Conservation (phyloP, 768 basidiomycete species). For the Filobasidium wieringae region DNA sequence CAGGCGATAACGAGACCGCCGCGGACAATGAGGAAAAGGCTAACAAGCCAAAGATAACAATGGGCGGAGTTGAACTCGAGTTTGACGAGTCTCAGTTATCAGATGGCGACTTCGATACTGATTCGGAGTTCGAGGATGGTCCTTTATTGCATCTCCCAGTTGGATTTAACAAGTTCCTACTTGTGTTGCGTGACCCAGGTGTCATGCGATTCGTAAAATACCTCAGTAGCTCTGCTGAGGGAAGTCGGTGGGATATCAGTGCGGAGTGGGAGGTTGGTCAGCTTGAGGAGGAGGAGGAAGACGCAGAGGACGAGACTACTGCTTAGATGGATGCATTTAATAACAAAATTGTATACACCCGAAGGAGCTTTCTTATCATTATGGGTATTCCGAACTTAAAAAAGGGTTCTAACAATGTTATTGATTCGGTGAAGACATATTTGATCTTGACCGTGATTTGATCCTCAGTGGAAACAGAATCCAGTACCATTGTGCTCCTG, state of each 20-base stretch:
- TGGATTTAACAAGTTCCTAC: constrained; percentile 73
- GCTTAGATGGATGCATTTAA: background rate
- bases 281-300: constrained; percentile 54
- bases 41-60: constrained; percentile 23
- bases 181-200: constrained; percentile 82
- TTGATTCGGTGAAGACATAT: no score
- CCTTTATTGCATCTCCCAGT: constrained; percentile 79
- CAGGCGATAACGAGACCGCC: background rate
- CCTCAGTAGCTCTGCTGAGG: constrained; percentile 73
- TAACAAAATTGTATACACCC: no score
- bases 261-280: constrained; percentile 85
- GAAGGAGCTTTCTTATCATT: no score
- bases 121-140: constrained; percentile 49
- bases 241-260: constrained; percentile 86
- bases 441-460: no score
- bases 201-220: constrained; percentile 96
- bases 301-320: constrained; percentile 29
- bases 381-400: no score
- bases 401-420: no score
- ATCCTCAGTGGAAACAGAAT: no score
- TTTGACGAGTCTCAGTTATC: constrained; percentile 38
- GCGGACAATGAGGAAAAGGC: background rate
- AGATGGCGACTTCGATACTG: constrained; percentile 34
- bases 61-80: constrained; percentile 33
- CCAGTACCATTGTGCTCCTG: no score